Percentiles rank a stretch among this genome's conserved stretches.
These are phyloP conservation scores for Annulohypoxylon bovei DNA, from an alignment of 495 filamentous ascomycete genomes.

Conservation along the genomic window DNA sequence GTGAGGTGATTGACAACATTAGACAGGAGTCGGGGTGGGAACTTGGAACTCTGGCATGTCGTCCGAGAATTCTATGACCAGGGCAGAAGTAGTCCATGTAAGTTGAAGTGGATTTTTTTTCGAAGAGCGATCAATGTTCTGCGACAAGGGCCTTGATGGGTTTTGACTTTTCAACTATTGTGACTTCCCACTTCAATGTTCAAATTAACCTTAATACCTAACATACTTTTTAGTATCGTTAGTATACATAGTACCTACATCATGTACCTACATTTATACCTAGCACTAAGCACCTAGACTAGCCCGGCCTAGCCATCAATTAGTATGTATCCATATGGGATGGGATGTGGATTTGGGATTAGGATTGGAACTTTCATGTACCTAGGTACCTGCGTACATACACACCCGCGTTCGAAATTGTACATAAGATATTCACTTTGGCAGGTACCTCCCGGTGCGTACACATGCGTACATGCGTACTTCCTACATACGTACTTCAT, in stretches of 20 bases:
- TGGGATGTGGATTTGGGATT: conserved; percentile 2
- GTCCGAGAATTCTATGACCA: conserved; percentile 33
- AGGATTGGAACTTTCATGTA: background rate
- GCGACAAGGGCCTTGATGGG: conserved; percentile 21
- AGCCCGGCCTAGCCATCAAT: background rate
- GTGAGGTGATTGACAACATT: conserved; percentile 39
- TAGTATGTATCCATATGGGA: conserved; percentile 1
- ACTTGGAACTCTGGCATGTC: conserved; percentile 28
- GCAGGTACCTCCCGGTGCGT: background rate
- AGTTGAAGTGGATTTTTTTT: conserved; percentile 15
- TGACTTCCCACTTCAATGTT: conserved; percentile 10
- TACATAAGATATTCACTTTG: background rate
- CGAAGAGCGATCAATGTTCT: conserved; percentile 14
- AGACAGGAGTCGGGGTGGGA: conserved; percentile 40
- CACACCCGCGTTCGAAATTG: background rate
- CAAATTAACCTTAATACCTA: conserved; percentile 30
- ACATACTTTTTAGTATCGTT: background rate
- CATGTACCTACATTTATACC: background rate
- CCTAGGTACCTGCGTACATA: conserved; percentile 9
- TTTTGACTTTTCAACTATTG: conserved; percentile 11
- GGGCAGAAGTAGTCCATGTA: conserved; percentile 7
- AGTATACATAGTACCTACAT: background rate
- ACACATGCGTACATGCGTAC: conserved; percentile 1
- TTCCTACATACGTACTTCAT: conserved; percentile 18
- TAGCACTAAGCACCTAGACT: background rate